phyloP scores from a whole-genome alignment of 192 early-diverging fungal species.

The Oehlia diaphana region DNA sequence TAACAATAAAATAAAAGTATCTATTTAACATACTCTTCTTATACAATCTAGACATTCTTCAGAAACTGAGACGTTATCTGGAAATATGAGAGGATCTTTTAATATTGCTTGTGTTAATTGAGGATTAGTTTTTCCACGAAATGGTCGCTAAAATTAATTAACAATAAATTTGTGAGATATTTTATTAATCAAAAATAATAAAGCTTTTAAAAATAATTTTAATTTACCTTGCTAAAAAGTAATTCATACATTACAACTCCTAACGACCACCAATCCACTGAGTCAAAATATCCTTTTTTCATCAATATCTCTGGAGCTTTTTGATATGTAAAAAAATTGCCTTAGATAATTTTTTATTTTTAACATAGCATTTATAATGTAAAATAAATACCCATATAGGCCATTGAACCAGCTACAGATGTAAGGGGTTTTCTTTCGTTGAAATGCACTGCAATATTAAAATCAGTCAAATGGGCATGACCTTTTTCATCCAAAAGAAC shows the following conservation, averaged over 20 bases:
- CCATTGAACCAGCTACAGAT: conserved; percentile 80
- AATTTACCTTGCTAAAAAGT: conserved; percentile 69
- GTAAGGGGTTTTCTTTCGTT: conserved; percentile 62
- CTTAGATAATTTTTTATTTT: neutral
- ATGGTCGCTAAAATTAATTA: conserved; percentile 65
- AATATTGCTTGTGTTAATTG: conserved; percentile 71
- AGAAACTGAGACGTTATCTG: conserved; percentile 55
- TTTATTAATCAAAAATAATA: neutral
- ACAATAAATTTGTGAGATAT: conserved; percentile 3
- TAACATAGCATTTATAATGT: neutral
- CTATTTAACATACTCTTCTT: conserved; percentile 41
- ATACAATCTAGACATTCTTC: conserved; percentile 54
- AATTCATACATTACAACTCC: conserved; percentile 80
- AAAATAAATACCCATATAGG: conserved; percentile 64
- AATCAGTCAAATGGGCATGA: conserved; percentile 82
- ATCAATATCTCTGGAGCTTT: conserved; percentile 71
- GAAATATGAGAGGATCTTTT: conserved; percentile 64
- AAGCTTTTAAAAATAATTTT: neutral
- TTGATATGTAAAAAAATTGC: neutral
- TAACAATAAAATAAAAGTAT: neutral
- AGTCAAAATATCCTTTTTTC: conserved; percentile 52
- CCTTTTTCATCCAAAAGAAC: conserved; percentile 74
- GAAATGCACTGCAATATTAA: conserved; percentile 82
- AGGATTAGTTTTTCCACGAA: conserved; percentile 75
- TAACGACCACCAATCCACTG: conserved; percentile 81